Evolutionary conservation across 192 early-diverging fungal genomes (phyloP).

Genomic region (Coemansia sp.): DNA sequence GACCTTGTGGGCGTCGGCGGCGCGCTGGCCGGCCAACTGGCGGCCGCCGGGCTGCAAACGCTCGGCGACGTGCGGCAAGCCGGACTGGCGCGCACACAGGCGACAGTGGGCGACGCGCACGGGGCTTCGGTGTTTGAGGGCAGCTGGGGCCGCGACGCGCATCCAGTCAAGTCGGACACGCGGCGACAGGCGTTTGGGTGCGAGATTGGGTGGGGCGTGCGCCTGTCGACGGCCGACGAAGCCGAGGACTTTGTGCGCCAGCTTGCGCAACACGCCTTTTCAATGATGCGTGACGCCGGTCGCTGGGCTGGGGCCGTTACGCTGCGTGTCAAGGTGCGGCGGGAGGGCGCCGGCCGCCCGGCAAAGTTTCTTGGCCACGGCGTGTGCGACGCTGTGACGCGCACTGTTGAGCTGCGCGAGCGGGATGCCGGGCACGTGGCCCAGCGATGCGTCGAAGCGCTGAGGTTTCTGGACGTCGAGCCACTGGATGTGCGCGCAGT

Average conservation of each 20-base stretch:
- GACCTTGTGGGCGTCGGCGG: conserved; percentile 60
- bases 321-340: conserved; percentile 62
- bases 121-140: conserved; percentile 67
- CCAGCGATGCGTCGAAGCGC: conserved; percentile 12
- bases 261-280: conserved; percentile 63
- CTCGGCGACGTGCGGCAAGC: conserved; percentile 52
- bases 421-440: conserved; percentile 42
- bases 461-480: conserved; percentile 20
- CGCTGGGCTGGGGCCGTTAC: conserved; percentile 61
- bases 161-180: conserved; percentile 62
- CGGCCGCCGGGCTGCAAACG: conserved; percentile 37
- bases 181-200: conserved; percentile 75
- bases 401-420: conserved; percentile 47
- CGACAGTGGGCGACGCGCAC: conserved; percentile 68
- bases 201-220: conserved; percentile 86
- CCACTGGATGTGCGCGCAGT: conserved; percentile 43
- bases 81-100: conserved; percentile 51
- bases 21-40: conserved; percentile 49
- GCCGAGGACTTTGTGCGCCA: conserved; percentile 67
- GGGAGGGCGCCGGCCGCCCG: conserved; percentile 50
- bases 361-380: conserved; percentile 68
- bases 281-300: conserved; percentile 57
- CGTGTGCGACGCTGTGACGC: conserved; percentile 58
- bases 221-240: conserved; percentile 72
- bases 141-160: conserved; percentile 73